Evolutionary conservation across 169 alveolate species (phyloP), one percentile per base, ranked within the genome.

Genomic region (Plasmodium cynomolgi): DNA sequence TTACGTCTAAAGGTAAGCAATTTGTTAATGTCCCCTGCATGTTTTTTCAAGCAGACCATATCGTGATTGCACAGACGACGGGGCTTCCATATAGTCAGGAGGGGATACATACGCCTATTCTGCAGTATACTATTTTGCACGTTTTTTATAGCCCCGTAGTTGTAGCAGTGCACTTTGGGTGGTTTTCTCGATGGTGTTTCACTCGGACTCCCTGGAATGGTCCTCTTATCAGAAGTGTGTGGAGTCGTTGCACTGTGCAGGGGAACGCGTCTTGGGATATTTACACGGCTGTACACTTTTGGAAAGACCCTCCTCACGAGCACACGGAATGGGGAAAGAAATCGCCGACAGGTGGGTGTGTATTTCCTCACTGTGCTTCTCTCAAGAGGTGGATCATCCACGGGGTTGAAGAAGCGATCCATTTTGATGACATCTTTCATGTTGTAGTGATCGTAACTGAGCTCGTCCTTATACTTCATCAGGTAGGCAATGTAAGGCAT

Each of bases 1-100:
- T 50, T 80, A 29, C 56, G 3, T 80, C 71, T 41, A 83, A 34
- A 26, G n/a, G 26, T 83, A 34, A 83, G 62, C 4, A 83, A 17
- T 11, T 34, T 58, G 20, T 31, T 62, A 50, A 56, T 54, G 3
- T 31, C 41, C 26, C 41, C 8, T 31, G 54, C 37, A 9, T 84
- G 54, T 73, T 73, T 84, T 17, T 74, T 47, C 77, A 56, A 84
- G n/a, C 93, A 84, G 20, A 23, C 20, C 20, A 84, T 20, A 47
- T 84, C 80, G 56, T 13, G 17, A 13, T 73, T 47, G 80, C 93
- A 84, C 41, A 11, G 9, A 13, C 11, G n/a, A 17, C 50, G 34
- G 41, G 62, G 23, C 37, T 83, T 56, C 9, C 44, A 56, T 39
- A 41, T 20, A 75, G 26, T 39, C 3, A 34, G 56, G 15, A 75